Evolutionary conservation across 805 yeast genomes (phyloP).

Genomic region (Pichia kluyveri): DNA sequence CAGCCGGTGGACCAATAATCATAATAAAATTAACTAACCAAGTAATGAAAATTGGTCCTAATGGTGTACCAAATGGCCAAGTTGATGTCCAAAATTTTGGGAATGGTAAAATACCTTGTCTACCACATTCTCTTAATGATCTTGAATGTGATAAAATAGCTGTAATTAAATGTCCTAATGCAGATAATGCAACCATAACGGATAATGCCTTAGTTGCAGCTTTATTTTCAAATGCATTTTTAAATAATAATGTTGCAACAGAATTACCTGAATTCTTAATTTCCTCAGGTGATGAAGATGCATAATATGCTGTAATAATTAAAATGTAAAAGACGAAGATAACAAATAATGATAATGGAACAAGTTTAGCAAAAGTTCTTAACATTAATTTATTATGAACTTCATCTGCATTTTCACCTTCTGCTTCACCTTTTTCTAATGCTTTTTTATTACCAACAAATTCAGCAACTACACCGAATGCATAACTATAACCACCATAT

Average conservation of each 20-base stretch:
- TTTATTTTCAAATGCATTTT: conserved; percentile 53
- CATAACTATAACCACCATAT: conserved; percentile 33
- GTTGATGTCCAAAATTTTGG: conserved; percentile 62
- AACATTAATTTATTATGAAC: conserved; percentile 38
- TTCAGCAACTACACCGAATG: conserved; percentile 29
- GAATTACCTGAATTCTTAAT: conserved; percentile 54
- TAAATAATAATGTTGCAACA: conserved; percentile 70
- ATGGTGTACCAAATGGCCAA: conserved; percentile 66
- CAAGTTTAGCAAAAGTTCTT: conserved; percentile 59
- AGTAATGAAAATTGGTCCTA: conserved; percentile 66
- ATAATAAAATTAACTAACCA: conserved; percentile 68
- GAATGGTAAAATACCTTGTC: conserved; percentile 75
- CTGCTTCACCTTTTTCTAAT: not conserved
- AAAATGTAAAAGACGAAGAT: conserved; percentile 63
- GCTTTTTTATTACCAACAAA: conserved; percentile 29
- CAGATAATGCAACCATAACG: conserved; percentile 72
- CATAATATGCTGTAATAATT: conserved; percentile 72
- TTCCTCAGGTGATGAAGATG: conserved; percentile 57
- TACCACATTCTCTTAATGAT: conserved; percentile 69
- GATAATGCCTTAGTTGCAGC: conserved; percentile 60
- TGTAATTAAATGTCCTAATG: conserved; percentile 76
- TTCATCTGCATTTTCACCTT: not conserved
- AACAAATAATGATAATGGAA: conserved; percentile 59
- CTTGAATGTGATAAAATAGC: conserved; percentile 80
- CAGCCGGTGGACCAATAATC: conserved; percentile 75